Base-by-base conservation (phyloP, 768 basidiomycete genomes). In the Trametes meyenii region DNA sequence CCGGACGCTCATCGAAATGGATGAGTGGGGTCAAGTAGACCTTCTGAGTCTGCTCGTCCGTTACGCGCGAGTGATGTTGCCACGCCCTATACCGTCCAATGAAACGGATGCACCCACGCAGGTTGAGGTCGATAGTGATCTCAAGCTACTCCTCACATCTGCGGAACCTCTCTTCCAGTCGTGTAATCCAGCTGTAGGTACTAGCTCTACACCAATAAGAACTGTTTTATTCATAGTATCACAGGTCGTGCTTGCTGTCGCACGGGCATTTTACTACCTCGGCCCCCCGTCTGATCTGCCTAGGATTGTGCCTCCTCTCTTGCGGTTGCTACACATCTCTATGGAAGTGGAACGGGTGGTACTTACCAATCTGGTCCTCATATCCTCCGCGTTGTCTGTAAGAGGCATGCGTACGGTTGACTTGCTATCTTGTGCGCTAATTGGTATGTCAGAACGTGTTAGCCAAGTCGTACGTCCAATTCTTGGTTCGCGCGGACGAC, bases 21-120 rank as follows among this genome's bases (percentile, higher is more conserved):
- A 99, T 68, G 96, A 97, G 72, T 99, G 97, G 97, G 95, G 94
- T 0, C 97, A 98, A 73, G 84, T 90, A 6, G 84, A 88, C 48
- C 73, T 94, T 19, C 79, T 96, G 62, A 83, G 88, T 45, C 79
- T 98, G 14, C 80, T 99, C 35, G 75, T 87, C 57, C 79, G 91
- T 60, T 99, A 99, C 71, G 91, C 85, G 2, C 78, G 96, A 52
- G 83, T 82, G 0, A 96, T 96, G 93, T 79, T 97, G 35, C 82
- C 85, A 1, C 79, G 86, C 63, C 88, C 92, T 11, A 73, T 72
- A 1, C 66, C 74, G 19, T 71, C 74, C 10, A 71, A 69, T 4
- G 74, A 72, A 8, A 68, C 53, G 12, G 73, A 69, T 35, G 42
- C 29, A 7, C 6, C 48, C 3, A 69, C 70, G 10, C 57, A 66